Evolutionary conservation across 1,284 basidiomycete genomes (phyloP).

Genomic region (Sporisorium exsertum): DNA sequence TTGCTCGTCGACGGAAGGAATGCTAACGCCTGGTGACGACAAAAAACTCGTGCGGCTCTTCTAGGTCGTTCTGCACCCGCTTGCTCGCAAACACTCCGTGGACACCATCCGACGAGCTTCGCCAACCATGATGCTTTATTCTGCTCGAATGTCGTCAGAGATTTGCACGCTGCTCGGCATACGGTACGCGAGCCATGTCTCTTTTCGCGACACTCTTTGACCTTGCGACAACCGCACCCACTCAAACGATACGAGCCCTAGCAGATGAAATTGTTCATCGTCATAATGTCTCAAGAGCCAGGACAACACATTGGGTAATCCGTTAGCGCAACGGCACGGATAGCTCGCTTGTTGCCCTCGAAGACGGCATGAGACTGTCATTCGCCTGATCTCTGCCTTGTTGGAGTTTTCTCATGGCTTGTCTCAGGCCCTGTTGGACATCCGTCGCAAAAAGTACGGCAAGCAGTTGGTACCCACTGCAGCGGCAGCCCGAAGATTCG

Average conservation of each 20-base stretch:
- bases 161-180: neutral
- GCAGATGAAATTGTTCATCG: neutral
- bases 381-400: too few species aligned
- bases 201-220: neutral
- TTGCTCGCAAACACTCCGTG: neutral
- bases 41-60: neutral
- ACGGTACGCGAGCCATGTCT: neutral
- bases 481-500: too few species aligned
- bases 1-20: neutral
- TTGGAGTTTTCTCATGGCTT: too few species aligned
- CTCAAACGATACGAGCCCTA: too few species aligned
- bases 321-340: neutral
- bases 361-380: too few species aligned
- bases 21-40: slow-evolving; percentile 9
- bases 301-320: too few species aligned
- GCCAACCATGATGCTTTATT: neutral
- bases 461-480: too few species aligned
- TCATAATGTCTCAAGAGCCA: neutral
- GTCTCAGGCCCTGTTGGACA: too few species aligned
- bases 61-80: too few species aligned
- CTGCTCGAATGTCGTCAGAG: neutral
- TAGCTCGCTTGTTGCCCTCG: neutral
- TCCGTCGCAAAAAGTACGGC: too few species aligned
- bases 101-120: neutral
- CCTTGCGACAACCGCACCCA: neutral